Evolutionary conservation across 768 basidiomycete species (phyloP).

Genomic region (Boletus barrowsii): DNA sequence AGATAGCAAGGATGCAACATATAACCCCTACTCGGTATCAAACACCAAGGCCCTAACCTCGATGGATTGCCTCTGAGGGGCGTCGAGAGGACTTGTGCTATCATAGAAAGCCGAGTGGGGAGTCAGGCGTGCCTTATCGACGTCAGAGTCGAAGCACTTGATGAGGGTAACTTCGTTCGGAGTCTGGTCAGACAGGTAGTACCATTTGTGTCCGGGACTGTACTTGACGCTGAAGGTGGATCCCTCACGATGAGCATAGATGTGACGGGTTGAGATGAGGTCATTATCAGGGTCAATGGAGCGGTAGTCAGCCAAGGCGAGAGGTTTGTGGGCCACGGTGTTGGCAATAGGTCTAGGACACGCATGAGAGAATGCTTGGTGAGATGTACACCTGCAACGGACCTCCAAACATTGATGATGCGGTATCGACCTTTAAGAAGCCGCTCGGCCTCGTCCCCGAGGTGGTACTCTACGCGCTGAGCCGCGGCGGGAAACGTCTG

Average conservation of each 20-base stretch:
- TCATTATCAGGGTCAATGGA: constrained; percentile 35
- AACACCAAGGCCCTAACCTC: constrained; percentile 45
- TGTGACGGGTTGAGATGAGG: constrained; percentile 37
- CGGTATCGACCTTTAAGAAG: constrained; percentile 40
- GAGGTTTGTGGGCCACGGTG: constrained; percentile 38
- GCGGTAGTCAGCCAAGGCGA: constrained; percentile 42
- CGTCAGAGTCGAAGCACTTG: constrained; percentile 45
- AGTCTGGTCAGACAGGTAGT: constrained; percentile 37
- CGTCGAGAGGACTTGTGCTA: constrained; percentile 31
- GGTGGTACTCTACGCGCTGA: constrained; percentile 38
- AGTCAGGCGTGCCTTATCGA: constrained; percentile 38
- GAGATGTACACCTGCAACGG: neutral
- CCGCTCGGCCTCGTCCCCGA: constrained; percentile 40
- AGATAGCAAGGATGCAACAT: neutral
- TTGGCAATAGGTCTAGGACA: constrained; percentile 34
- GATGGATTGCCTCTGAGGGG: constrained; percentile 42
- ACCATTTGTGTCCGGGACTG: constrained; percentile 38
- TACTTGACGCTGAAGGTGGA: constrained; percentile 35
- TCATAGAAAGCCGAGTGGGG: constrained; percentile 44
- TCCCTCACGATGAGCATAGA: constrained; percentile 35
- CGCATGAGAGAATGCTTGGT: neutral
- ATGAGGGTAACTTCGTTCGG: constrained; percentile 42
- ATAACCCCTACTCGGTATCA: constrained; percentile 31
- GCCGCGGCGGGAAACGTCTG: constrained; percentile 39
- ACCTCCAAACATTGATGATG: constrained; percentile 48